Base-by-base conservation (phyloP, 306 rosid species). In the Alnus rubra region DNA sequence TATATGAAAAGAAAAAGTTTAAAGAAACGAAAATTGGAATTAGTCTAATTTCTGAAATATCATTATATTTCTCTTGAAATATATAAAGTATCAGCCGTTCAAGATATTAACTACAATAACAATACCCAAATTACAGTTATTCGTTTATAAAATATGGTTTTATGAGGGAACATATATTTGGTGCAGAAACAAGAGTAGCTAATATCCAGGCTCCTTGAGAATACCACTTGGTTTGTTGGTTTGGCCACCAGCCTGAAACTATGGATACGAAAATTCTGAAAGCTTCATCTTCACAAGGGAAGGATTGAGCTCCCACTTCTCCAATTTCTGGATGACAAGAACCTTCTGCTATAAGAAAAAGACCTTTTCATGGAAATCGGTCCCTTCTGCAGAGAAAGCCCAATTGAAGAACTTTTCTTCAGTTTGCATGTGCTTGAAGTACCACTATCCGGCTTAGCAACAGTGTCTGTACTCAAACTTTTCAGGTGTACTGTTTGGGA, bases 261-360 rank as follows among this genome's bases (percentile, higher is more conserved):
- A 5, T 10, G 42, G 15, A 35, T 7, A 51, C 49, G 10, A 51
- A 7, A 67, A 11, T 62, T 13, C 42, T 33, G 44, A 31, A 63
- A 33, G 45, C 45, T 31, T 68, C 51, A 51, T 64, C 76, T 78
- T 79, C 79, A 82, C 30, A 58, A 69, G 3, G 94, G 90, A 64
- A 85, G 82, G 48, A 78, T 74, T 74, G 85, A 87, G 80, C 95
- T 90, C 71, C 45, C 87, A 63, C 88, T 90, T 80, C 85, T 88
- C 52, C 72, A 31, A 68, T 88, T 90, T 62, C 50, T 80, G 37
- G 88, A 75, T 30, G 74, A 68, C 33, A 67, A 73, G 19, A 69
- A 64, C 65, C 83, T 88, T 44, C 73, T 82, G 71, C 75, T 76
- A 8, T 79, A 73, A 13, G 95, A 83, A 23, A 70, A 69, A 2